Evolutionary conservation across 2,329 filamentous ascomycete genomes (phyloP).

Genomic region (Beauveria bassiana): DNA sequence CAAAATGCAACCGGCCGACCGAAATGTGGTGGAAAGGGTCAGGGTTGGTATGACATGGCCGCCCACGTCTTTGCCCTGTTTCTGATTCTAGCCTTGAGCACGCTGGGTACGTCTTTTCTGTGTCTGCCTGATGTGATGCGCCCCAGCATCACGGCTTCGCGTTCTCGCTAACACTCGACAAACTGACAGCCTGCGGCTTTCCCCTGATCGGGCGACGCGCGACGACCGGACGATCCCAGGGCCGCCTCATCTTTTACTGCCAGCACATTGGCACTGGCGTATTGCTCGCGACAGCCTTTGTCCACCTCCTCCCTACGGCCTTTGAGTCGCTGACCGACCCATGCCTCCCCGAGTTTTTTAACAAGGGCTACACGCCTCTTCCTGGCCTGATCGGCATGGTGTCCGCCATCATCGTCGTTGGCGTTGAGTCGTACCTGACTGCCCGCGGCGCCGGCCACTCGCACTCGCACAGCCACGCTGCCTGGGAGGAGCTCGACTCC

Average conservation of each 20-base stretch:
- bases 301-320: constrained; percentile 64
- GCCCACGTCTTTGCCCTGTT: constrained; percentile 62
- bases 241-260: constrained; percentile 55
- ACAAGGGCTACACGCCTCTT: constrained; percentile 67
- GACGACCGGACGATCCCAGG: constrained; percentile 49
- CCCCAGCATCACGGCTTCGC: not conserved
- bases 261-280: constrained; percentile 78
- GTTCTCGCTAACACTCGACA: constrained; percentile 5
- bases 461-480: constrained; percentile 43
- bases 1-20: constrained; percentile 34
- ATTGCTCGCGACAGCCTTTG: constrained; percentile 78
- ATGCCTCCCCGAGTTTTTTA: constrained; percentile 73
- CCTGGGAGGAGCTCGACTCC: constrained; percentile 40
- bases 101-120: constrained; percentile 35
- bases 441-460: constrained; percentile 57
- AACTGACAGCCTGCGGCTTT: constrained; percentile 50
- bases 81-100: constrained; percentile 56
- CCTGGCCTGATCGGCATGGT: constrained; percentile 77
- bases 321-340: constrained; percentile 60
- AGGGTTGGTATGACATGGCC: constrained; percentile 55
- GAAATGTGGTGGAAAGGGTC: constrained; percentile 43
- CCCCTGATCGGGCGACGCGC: constrained; percentile 56
- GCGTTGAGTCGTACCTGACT: constrained; percentile 83
- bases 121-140: not conserved
- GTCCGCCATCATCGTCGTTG: constrained; percentile 73